These are phyloP conservation scores for Tolypocladium capitatum DNA, from an alignment of 2,329 filamentous ascomycete species.

Conservation along the genomic window DNA sequence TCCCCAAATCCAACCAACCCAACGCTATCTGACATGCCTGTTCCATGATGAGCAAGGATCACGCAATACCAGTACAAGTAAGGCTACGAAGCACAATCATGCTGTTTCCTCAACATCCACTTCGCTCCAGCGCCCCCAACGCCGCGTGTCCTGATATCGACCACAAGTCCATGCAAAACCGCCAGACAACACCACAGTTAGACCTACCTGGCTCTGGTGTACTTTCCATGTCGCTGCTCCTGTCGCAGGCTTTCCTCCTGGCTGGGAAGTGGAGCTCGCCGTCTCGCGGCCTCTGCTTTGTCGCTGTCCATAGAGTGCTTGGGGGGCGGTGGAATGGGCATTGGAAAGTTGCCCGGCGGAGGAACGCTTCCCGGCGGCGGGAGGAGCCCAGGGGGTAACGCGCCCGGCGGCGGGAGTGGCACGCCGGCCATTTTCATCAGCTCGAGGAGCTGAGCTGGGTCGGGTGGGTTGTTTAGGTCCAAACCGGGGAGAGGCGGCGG, in stretches of 20 bases:
- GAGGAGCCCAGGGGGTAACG: conserved; percentile 30
- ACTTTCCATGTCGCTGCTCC: conserved; percentile 57
- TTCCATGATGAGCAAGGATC: neutral
- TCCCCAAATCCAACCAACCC: neutral
- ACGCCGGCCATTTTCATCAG: conserved; percentile 54
- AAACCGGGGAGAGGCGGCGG: conserved; percentile 40
- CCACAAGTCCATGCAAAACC: neutral
- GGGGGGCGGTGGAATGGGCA: conserved; percentile 24
- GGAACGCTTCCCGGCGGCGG: conserved; percentile 20
- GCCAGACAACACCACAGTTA: neutral
- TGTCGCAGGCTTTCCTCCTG: conserved; percentile 70
- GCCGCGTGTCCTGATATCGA: neutral
- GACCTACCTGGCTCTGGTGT: conserved; percentile 32
- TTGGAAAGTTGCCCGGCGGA: conserved; percentile 22
- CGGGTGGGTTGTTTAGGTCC: conserved; percentile 46
- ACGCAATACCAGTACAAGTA: neutral
- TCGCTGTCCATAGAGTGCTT: conserved; percentile 21
- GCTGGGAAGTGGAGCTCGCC: conserved; percentile 63
- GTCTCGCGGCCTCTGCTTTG: conserved; percentile 22
- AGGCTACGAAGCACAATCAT: neutral
- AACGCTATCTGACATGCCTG: neutral
- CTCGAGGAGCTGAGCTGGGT: conserved; percentile 47
- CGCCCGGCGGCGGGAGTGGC: conserved; percentile 41
- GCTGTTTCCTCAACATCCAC: neutral
- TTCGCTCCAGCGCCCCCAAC: neutral